Percentiles rank a stretch among this genome's conserved stretches.
phyloP scores from a whole-genome alignment of 768 basidiomycete species.

The Boletus bicolor region DNA sequence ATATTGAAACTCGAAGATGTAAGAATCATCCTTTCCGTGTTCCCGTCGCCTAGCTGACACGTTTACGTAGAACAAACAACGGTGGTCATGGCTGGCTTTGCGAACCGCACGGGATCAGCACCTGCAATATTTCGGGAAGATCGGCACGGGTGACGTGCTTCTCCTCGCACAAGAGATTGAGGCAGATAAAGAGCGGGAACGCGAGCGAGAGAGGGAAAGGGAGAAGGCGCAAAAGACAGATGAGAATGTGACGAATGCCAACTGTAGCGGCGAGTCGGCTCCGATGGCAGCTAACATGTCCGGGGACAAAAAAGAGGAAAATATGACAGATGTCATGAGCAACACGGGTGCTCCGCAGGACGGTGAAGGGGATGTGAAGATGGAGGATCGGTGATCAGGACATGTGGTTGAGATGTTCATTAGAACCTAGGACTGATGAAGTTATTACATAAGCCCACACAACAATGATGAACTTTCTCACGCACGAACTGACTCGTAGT shows the following conservation, averaged over 20 bases:
- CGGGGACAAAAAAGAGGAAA: slow-evolving; percentile 27
- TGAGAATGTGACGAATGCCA: slow-evolving; percentile 15
- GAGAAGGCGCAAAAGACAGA: slow-evolving; percentile 27
- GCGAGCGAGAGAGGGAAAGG: slow-evolving; percentile 36
- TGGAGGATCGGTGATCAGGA: slow-evolving; percentile 38
- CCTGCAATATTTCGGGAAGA: slow-evolving; percentile 76
- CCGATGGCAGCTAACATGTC: slow-evolving; percentile 15
- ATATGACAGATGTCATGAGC: slow-evolving; percentile 19
- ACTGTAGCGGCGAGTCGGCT: slow-evolving; percentile 34
- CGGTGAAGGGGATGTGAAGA: slow-evolving; percentile 47
- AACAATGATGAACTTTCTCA: too few species aligned
- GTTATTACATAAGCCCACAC: too few species aligned
- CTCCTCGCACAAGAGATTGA: slow-evolving; percentile 39
- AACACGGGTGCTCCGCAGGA: slow-evolving; percentile 21
- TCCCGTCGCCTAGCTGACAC: slow-evolving; percentile 13
- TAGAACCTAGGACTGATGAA: too few species aligned
- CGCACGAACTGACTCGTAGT: too few species aligned
- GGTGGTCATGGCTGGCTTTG: slow-evolving; percentile 78
- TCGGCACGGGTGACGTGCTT: slow-evolving; percentile 73
- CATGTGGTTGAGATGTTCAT: not conserved
- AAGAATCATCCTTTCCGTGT: not conserved
- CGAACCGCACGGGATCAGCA: slow-evolving; percentile 72
- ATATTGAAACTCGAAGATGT: slow-evolving; percentile 65
- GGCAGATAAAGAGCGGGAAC: slow-evolving; percentile 35
- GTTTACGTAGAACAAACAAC: slow-evolving; percentile 60